phyloP scores from a whole-genome alignment of 176 grass and related monocot species.

The Carex myosuroides region DNA sequence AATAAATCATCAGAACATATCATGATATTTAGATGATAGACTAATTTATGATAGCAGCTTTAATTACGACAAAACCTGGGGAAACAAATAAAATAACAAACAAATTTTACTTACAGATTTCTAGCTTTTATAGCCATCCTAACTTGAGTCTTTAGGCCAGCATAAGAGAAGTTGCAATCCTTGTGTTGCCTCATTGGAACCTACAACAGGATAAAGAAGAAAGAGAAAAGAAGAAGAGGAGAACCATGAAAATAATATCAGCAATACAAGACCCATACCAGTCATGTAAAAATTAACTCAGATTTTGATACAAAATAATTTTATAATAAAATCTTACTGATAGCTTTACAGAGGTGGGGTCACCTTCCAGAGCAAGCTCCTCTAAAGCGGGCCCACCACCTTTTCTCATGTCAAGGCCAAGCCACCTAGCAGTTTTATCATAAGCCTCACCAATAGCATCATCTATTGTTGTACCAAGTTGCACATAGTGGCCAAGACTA shows the following conservation, averaged over 20 bases:
- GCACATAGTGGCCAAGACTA: conserved; percentile 78
- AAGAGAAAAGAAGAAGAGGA: neutral
- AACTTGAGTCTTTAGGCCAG: conserved; percentile 98
- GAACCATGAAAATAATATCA: neutral
- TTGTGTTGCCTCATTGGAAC: conserved; percentile 95
- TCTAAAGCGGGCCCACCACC: conserved; percentile 95
- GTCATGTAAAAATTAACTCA: neutral
- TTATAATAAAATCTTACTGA: conserved; percentile 56
- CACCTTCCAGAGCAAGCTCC: conserved; percentile 82
- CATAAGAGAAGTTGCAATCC: conserved; percentile 99
- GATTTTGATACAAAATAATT: conserved; percentile 10
- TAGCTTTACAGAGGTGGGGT: conserved; percentile 65
- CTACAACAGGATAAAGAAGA: conserved; percentile 28
- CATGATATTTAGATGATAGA: neutral
- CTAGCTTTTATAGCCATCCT: conserved; percentile 77
- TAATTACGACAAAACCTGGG: neutral
- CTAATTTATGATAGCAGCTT: neutral
- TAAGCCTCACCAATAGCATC: conserved; percentile 99
- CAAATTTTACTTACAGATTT: conserved; percentile 51
- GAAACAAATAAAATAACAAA: neutral
- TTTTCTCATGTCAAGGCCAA: conserved; percentile 91
- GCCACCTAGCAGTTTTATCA: conserved; percentile 93
- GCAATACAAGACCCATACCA: neutral
- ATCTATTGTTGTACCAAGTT: conserved; percentile 94
- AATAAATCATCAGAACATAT: conserved; percentile 21